phyloP scores from a whole-genome alignment of 1,139 yeast genomes.

The Pichia sp. region DNA sequence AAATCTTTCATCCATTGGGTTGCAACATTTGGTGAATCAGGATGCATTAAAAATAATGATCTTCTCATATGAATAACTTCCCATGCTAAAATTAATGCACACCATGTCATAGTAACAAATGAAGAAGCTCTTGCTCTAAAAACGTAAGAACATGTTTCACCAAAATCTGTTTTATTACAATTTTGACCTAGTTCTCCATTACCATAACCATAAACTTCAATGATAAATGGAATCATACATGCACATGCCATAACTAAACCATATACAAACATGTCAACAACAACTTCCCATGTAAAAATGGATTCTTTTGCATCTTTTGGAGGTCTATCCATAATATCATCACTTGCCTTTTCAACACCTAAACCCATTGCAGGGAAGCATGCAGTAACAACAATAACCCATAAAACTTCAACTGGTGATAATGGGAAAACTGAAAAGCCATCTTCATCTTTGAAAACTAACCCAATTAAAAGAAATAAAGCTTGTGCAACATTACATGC shows the following conservation, averaged over 20 bases:
- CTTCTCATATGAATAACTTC: slow-evolving; percentile 75
- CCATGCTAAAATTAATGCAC: slow-evolving; percentile 83
- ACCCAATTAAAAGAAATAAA: slow-evolving; percentile 60
- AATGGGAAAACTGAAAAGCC: slow-evolving; percentile 68
- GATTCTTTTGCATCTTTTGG: slow-evolving; percentile 53
- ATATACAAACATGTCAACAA: slow-evolving; percentile 67
- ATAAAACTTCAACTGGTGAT: slow-evolving; percentile 72
- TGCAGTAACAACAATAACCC: slow-evolving; percentile 74
- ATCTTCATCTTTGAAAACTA: slow-evolving; percentile 56
- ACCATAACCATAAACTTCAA: slow-evolving; percentile 61
- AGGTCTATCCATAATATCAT: slow-evolving; percentile 59
- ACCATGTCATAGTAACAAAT: slow-evolving; percentile 87
- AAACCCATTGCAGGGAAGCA: slow-evolving; percentile 88
- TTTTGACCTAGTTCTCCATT: slow-evolving; percentile 58
- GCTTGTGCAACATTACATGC: slow-evolving; percentile 81
- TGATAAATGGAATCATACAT: slow-evolving; percentile 62
- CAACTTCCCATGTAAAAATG: slow-evolving; percentile 64
- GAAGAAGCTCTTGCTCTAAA: slow-evolving; percentile 77
- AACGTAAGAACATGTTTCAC: slow-evolving; percentile 52
- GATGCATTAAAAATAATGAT: slow-evolving; percentile 71
- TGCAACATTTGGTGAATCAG: slow-evolving; percentile 55
- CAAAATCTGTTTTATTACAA: slow-evolving; percentile 50
- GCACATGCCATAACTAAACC: slow-evolving; percentile 70
- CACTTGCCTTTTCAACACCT: slow-evolving; percentile 62
- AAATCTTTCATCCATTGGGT: slow-evolving; percentile 54